phyloP scores from a whole-genome alignment of 176 grass and related monocot genomes.

The Oryza rufipogon region DNA sequence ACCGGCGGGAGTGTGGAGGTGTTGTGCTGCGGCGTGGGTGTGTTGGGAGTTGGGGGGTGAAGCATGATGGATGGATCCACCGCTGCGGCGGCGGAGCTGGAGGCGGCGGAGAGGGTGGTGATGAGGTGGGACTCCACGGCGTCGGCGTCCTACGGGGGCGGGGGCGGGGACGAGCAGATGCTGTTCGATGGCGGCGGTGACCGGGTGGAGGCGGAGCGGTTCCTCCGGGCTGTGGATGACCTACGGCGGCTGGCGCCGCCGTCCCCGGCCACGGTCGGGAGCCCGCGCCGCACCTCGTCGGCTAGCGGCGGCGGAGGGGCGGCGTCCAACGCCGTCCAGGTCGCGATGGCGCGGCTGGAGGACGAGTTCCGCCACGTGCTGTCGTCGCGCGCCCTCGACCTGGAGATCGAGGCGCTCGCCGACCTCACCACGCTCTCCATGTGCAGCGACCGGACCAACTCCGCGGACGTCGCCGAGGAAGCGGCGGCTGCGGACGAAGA shows the following conservation, averaged over 20 bases:
- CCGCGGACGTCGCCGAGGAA: not conserved
- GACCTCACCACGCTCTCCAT: constrained; percentile 56
- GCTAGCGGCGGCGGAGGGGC: not conserved
- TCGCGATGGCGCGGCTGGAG: constrained; percentile 79
- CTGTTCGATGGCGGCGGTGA: constrained; percentile 46
- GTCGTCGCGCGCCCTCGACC: constrained; percentile 53
- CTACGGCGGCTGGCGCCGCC: constrained; percentile 52
- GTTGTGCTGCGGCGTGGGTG: not conserved
- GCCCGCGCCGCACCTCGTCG: constrained; percentile 39
- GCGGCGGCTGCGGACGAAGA: not conserved
- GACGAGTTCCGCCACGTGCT: constrained; percentile 79
- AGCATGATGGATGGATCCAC: constrained; percentile 78
- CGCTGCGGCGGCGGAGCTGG: constrained; percentile 55
- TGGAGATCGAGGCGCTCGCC: constrained; percentile 58
- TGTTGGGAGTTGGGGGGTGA: not conserved
- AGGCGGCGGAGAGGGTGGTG: constrained; percentile 63
- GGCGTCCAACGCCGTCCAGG: constrained; percentile 45
- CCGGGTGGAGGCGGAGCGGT: constrained; percentile 55
- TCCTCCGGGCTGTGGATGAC: constrained; percentile 70
- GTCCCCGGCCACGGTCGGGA: constrained; percentile 19
- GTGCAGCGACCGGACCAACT: constrained; percentile 38
- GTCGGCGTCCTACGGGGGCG: constrained; percentile 37
- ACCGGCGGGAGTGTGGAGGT: not conserved
- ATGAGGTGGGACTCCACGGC: constrained; percentile 66
- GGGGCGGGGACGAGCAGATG: constrained; percentile 54